Conservation (phyloP, 192 early-diverging fungal species). For the Coemansia umbellata region DNA sequence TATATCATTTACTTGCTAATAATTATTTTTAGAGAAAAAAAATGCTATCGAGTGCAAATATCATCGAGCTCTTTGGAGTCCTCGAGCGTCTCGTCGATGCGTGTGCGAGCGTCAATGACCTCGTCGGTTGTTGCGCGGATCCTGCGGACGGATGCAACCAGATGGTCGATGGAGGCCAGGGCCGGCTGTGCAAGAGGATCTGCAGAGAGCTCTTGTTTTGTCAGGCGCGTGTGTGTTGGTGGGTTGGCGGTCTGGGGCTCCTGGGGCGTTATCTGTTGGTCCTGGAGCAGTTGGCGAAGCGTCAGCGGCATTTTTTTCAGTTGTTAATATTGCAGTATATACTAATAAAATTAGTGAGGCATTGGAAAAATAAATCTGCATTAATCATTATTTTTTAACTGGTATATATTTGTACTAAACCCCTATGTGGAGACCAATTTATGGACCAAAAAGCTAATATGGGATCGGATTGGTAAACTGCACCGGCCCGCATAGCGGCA, state of each 20-base stretch:
- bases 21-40: background rate
- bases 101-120: constrained; percentile 43
- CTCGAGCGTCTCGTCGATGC: constrained; percentile 30
- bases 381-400: too few relatives aligned
- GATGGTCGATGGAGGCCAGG: constrained; percentile 53
- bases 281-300: constrained; percentile 12
- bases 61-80: constrained; percentile 3
- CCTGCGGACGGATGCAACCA: constrained; percentile 57
- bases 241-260: background rate
- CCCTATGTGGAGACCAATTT: too few relatives aligned
- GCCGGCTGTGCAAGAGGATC: constrained; percentile 53
- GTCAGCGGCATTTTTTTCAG: constrained; percentile 10
- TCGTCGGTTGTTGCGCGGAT: constrained; percentile 62
- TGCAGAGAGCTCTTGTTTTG: background rate
- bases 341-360: background rate
- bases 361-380: too few relatives aligned
- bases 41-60: background rate
- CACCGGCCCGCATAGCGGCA: too few relatives aligned
- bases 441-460: too few relatives aligned
- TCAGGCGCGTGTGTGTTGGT: background rate
- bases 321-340: background rate
- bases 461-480: too few relatives aligned
- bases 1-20: background rate
- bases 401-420: too few relatives aligned
- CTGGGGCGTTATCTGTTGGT: background rate